Percentiles rank a stretch among this genome's conserved stretches.
phyloP scores from a whole-genome alignment of 2,329 filamentous ascomycete genomes.

The Xylariaceae sp. region DNA sequence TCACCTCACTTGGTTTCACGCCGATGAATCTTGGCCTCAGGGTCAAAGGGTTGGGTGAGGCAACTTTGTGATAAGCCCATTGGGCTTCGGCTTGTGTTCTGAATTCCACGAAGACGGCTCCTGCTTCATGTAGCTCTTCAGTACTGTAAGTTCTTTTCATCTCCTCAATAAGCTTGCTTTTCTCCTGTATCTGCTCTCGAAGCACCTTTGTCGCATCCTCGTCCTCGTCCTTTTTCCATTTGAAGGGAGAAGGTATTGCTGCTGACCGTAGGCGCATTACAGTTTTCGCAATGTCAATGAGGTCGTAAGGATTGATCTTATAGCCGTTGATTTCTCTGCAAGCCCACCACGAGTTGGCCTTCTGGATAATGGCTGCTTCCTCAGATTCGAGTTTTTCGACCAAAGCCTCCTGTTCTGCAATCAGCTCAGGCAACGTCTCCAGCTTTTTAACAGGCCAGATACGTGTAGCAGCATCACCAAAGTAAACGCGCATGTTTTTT shows the following conservation, averaged over 20 bases:
- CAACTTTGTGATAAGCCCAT: constrained; percentile 62
- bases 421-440: constrained; percentile 67
- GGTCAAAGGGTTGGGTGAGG: constrained; percentile 23
- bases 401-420: constrained; percentile 68
- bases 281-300: constrained; percentile 23
- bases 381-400: constrained; percentile 76
- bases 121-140: constrained; percentile 32
- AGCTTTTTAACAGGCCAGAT: constrained; percentile 79
- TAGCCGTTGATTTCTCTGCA: constrained; percentile 17
- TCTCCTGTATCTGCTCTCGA: constrained; percentile 55
- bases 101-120: constrained; percentile 93
- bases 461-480: constrained; percentile 71
- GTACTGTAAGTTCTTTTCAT: constrained; percentile 31
- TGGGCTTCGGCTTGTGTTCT: constrained; percentile 77
- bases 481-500: constrained; percentile 66
- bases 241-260: constrained; percentile 52
- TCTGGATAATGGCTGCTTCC: constrained; percentile 74
- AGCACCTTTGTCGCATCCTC: constrained; percentile 88
- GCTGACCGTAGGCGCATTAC: constrained; percentile 46
- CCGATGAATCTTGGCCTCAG: constrained; percentile 40
- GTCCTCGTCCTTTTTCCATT: constrained; percentile 52
- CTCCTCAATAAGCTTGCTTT: constrained; percentile 37
- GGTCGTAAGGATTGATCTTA: constrained; percentile 14
- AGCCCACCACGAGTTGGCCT: constrained; percentile 60
- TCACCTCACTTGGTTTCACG: constrained; percentile 71